Evolutionary conservation across 2,329 filamentous ascomycete genomes (phyloP), one percentile per base, ranked within the genome.

Genomic region (Calycina herbarum): DNA sequence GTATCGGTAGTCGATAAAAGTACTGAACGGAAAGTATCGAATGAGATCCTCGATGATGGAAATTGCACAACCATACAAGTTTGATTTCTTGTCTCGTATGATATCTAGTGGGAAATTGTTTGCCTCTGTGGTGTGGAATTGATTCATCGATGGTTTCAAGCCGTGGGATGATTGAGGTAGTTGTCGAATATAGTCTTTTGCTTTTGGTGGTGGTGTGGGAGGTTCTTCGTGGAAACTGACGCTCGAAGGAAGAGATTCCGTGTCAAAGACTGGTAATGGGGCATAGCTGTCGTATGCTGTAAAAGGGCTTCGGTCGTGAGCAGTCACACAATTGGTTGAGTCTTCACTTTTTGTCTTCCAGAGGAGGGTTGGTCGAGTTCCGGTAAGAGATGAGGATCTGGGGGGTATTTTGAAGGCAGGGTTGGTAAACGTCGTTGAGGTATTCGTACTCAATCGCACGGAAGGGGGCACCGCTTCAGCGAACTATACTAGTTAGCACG

Each of bases 341-440:
- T 20, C 3, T 51, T 10, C 1, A 20, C 45, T 51, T 51, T 8
- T 24, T 20, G n/a, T 20, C 8, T 51, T 51, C 20, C 58, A 17
- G 38, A 65, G 10, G 1, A 65, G 17, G 35, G 35, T 56, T 13
- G 42, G 45, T 24, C 42, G 20, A 24, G 64, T 64, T 20, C 59
- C 59, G 15, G 38, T 48, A 10, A 71, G 31, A 2, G 70, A 71
- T 5, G 70, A 71, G n/a, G 68, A 68, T 59, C 68, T 57, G 17
- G 66, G 57, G n/a, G 71, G 70, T 40, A 71, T 68, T 4, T 59
- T 67, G 15, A 69, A 70, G 8, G 72, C 71, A 62, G 68, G 73
- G 0, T 51, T 20, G 45, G 10, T 38, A 13, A 51, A 51, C 1
- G 65, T 66, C 35, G 71, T 69, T 24, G 71, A 56, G 0, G 74